These are phyloP conservation scores for Leccinum disarticulatum DNA, from an alignment of 768 basidiomycete species.

Conservation along the genomic window DNA sequence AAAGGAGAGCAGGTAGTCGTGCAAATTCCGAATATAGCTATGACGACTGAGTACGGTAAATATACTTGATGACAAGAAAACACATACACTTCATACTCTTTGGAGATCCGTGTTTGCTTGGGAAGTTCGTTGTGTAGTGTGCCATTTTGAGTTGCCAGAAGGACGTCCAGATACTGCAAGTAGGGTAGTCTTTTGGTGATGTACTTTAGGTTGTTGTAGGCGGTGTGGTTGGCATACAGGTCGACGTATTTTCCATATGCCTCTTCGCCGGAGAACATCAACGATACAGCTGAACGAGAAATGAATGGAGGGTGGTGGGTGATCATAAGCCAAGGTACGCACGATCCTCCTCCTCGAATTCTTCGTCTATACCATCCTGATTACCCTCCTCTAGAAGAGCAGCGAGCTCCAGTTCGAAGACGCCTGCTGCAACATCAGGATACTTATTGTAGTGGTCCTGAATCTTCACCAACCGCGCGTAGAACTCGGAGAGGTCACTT, in stretches of 20 bases:
- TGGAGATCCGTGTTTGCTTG: slow-evolving; percentile 62
- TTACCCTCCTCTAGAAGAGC: slow-evolving; percentile 76
- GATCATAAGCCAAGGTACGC: slow-evolving; percentile 35
- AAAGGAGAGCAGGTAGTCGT: slow-evolving; percentile 85
- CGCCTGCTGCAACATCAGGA: slow-evolving; percentile 81
- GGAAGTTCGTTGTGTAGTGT: slow-evolving; percentile 68
- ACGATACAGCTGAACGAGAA: slow-evolving; percentile 58
- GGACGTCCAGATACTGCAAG: slow-evolving; percentile 87
- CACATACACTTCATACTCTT: slow-evolving; percentile 78
- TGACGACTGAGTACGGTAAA: slow-evolving; percentile 11
- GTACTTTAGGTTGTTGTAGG: slow-evolving; percentile 88
- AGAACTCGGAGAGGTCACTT: slow-evolving; percentile 90
- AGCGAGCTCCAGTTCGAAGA: slow-evolving; percentile 82
- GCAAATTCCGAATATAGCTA: slow-evolving; percentile 83
- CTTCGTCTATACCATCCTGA: slow-evolving; percentile 66
- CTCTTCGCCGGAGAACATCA: slow-evolving; percentile 96
- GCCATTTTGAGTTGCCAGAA: slow-evolving; percentile 63
- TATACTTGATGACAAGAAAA: slow-evolving; percentile 1
- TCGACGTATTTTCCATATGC: slow-evolving; percentile 94
- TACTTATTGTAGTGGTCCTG: slow-evolving; percentile 96
- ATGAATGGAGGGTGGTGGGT: slow-evolving; percentile 8
- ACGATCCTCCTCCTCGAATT: slow-evolving; percentile 85
- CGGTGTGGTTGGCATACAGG: slow-evolving; percentile 81
- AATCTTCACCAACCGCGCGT: slow-evolving; percentile 91
- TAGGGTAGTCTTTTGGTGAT: slow-evolving; percentile 84